Percentiles rank a stretch among this genome's conserved stretches.
phyloP scores from a whole-genome alignment of 2,329 filamentous ascomycete species.

The Didymella pomorum region DNA sequence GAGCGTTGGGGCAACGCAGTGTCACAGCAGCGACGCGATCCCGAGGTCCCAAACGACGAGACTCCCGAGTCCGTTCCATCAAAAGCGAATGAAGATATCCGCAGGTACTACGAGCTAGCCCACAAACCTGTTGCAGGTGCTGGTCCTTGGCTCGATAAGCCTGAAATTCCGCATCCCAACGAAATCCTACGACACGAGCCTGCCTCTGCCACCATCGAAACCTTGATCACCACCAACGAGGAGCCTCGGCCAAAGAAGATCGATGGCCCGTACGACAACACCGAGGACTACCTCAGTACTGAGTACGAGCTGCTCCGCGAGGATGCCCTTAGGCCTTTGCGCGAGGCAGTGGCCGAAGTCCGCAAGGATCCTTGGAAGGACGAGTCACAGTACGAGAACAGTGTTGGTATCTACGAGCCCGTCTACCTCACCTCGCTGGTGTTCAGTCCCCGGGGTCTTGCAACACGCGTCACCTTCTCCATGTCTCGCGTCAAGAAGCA shows the following conservation, averaged over 20 bases:
- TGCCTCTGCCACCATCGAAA: slow-evolving; percentile 8
- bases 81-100: slow-evolving; percentile 36
- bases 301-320: slow-evolving; percentile 81
- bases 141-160: slow-evolving; percentile 45
- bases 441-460: slow-evolving; percentile 68
- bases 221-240: slow-evolving; percentile 34
- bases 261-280: slow-evolving; percentile 65
- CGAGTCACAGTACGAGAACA: slow-evolving; percentile 60
- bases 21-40: neutral
- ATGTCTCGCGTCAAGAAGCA: slow-evolving; percentile 69
- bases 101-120: slow-evolving; percentile 34
- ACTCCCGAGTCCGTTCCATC: slow-evolving; percentile 24
- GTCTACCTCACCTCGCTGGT: slow-evolving; percentile 72
- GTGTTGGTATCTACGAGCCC: slow-evolving; percentile 54
- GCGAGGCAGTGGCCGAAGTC: slow-evolving; percentile 66
- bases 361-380: slow-evolving; percentile 34
- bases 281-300: slow-evolving; percentile 71
- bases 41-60: slow-evolving; percentile 21
- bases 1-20: slow-evolving; percentile 25
- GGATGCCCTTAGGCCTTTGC: slow-evolving; percentile 74
- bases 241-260: slow-evolving; percentile 40
- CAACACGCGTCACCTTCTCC: slow-evolving; percentile 75
- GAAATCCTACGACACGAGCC: slow-evolving; percentile 57
- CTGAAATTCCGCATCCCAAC: slow-evolving; percentile 63
- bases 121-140: slow-evolving; percentile 27